Conservation (phyloP, 805 yeast species). For the Ogataea corticis region DNA sequence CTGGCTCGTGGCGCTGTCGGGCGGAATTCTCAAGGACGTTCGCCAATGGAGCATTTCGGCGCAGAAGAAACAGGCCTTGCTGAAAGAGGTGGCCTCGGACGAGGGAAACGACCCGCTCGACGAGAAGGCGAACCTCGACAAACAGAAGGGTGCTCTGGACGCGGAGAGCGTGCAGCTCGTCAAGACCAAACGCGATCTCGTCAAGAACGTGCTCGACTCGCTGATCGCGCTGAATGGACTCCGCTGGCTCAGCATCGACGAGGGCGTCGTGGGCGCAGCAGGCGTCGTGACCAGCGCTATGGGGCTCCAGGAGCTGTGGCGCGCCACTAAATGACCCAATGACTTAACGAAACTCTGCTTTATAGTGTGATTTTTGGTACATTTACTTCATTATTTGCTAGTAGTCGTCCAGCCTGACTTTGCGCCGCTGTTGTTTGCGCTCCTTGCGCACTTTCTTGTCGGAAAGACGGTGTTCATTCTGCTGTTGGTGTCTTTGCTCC, state of each 20-base stretch:
- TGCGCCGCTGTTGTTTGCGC: conserved; percentile 25
- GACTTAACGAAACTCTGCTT: not conserved
- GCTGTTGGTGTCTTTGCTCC: conserved; percentile 33
- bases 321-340: conserved; percentile 34
- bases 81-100: conserved; percentile 13
- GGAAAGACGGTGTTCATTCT: conserved; percentile 24
- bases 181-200: conserved; percentile 56
- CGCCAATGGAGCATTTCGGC: conserved; percentile 50
- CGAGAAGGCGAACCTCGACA: conserved; percentile 25
- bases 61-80: conserved; percentile 36
- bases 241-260: conserved; percentile 60
- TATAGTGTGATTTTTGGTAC: conserved; percentile 1
- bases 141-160: conserved; percentile 32
- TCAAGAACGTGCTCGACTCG: conserved; percentile 76
- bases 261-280: conserved; percentile 79
- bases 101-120: conserved; percentile 39
- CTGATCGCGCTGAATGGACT: conserved; percentile 74
- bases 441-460: conserved; percentile 25
- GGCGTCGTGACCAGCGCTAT: conserved; percentile 80
- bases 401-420: conserved; percentile 18
- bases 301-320: conserved; percentile 77
- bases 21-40: conserved; percentile 60
- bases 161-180: conserved; percentile 42
- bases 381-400: conserved; percentile 5
- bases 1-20: conserved; percentile 74